These are phyloP conservation scores for Lasiodiplodia theobromae DNA, from an alignment of 2,329 filamentous ascomycete genomes.

Conservation along the genomic window DNA sequence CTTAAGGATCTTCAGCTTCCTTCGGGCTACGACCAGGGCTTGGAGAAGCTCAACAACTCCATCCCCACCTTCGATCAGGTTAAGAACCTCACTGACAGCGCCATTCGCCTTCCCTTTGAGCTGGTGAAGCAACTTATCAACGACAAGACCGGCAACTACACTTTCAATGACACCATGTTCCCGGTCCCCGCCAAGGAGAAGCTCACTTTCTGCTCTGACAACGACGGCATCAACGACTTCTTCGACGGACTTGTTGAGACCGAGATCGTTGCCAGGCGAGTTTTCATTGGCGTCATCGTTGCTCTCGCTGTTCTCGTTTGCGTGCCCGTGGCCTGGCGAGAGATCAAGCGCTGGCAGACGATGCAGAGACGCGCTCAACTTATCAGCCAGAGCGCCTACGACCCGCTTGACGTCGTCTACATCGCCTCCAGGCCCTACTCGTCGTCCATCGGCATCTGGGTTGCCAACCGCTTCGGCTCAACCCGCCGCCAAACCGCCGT, in stretches of 20 bases:
- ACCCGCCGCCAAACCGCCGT: conserved; percentile 72
- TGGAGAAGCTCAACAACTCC: conserved; percentile 76
- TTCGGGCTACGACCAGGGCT: conserved; percentile 69
- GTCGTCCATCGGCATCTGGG: conserved; percentile 72
- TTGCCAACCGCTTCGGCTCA: conserved; percentile 70
- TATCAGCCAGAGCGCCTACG: conserved; percentile 70
- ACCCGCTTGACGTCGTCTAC: conserved; percentile 88
- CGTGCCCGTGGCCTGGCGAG: conserved; percentile 79
- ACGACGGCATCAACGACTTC: conserved; percentile 81
- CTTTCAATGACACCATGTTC: conserved; percentile 79
- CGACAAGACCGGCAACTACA: conserved; percentile 73
- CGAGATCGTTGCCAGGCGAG: conserved; percentile 72
- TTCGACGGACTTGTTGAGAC: conserved; percentile 75
- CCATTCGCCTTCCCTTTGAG: conserved; percentile 81
- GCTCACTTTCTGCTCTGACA: conserved; percentile 87
- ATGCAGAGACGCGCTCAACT: conserved; percentile 74
- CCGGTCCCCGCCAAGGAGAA: conserved; percentile 83
- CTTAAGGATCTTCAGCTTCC: conserved; percentile 76
- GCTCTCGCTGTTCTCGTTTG: conserved; percentile 76
- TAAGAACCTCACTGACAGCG: conserved; percentile 78
- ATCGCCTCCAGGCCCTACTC: conserved; percentile 83
- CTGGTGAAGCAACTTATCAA: conserved; percentile 78
- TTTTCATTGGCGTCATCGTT: conserved; percentile 78
- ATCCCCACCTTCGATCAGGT: conserved; percentile 86
- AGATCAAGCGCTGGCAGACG: conserved; percentile 77